Evolutionary conservation across 345 rosid species (phyloP).

Genomic region (Hevea brasiliensis): DNA sequence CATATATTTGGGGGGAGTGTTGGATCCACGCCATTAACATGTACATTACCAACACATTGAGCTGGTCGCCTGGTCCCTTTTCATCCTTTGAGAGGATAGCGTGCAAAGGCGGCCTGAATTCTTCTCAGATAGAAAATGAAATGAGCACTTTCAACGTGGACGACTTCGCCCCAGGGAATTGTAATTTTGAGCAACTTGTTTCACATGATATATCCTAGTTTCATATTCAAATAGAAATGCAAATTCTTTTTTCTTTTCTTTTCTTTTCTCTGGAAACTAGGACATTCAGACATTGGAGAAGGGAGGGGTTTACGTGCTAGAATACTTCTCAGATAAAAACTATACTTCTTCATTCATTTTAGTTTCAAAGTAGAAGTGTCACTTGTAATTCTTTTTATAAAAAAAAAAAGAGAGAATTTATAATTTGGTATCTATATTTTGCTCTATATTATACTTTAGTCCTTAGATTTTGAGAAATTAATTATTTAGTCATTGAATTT

Average conservation of each 20-base stretch:
- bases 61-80: slow-evolving; percentile 8
- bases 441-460: no score
- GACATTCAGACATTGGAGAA: slow-evolving; percentile 5
- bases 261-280: no score
- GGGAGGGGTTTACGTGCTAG: neutral
- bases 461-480: no score
- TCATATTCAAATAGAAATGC: slow-evolving; percentile 8
- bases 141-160: neutral
- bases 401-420: no score
- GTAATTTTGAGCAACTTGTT: slow-evolving; percentile 13
- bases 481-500: no score
- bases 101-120: slow-evolving; percentile 5
- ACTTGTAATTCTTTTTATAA: no score
- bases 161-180: neutral
- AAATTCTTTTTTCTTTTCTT: neutral
- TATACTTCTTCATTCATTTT: neutral
- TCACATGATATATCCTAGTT: slow-evolving; percentile 11
- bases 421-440: no score
- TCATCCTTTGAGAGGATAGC: slow-evolving; percentile 9
- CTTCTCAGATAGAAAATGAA: slow-evolving; percentile 1
- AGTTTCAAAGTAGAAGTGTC: no score
- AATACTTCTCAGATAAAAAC: neutral
- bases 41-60: slow-evolving; percentile 18
- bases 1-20: slow-evolving; percentile 11
- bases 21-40: slow-evolving; percentile 22